These are phyloP conservation scores for Platanthera guangdongensis DNA, from an alignment of 106 monocot genomes.

Conservation along the genomic window DNA sequence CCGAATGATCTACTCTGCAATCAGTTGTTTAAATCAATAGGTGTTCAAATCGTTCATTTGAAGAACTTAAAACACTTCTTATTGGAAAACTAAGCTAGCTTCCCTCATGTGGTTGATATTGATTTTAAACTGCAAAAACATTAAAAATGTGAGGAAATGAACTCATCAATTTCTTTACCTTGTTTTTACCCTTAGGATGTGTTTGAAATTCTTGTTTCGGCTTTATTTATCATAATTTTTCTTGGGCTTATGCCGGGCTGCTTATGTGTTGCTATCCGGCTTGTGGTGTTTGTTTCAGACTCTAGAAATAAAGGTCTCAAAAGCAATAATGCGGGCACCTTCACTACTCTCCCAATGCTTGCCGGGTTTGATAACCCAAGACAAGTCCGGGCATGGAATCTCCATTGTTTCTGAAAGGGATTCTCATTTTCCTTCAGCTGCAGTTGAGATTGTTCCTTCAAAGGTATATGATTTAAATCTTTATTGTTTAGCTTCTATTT, in stretches of 20 bases:
- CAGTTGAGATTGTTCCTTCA: conserved; percentile 69
- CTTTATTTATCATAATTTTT: background rate
- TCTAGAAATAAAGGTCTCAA: conserved; percentile 1
- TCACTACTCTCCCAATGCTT: conserved; percentile 61
- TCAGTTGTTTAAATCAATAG: no score
- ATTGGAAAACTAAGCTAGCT: no score
- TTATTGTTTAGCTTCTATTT: background rate
- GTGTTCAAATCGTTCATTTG: no score
- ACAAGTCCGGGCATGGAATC: conserved; percentile 28
- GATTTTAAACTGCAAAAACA: no score
- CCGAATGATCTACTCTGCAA: no score
- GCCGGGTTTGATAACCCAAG: conserved; percentile 42
- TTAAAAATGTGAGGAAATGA: background rate
- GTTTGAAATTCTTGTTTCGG: background rate
- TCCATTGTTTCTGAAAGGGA: conserved; percentile 57
- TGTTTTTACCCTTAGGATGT: background rate
- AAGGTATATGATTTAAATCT: conserved; percentile 30
- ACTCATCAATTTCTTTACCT: background rate
- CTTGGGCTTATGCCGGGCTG: background rate
- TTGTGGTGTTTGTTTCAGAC: background rate
- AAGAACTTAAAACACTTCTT: no score
- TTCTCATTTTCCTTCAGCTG: conserved; percentile 50
- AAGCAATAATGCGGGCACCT: conserved; percentile 43
- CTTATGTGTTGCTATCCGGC: background rate
- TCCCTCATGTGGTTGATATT: no score